Conservation (phyloP, 179 eudicot species). For the Nepenthes alata region DNA sequence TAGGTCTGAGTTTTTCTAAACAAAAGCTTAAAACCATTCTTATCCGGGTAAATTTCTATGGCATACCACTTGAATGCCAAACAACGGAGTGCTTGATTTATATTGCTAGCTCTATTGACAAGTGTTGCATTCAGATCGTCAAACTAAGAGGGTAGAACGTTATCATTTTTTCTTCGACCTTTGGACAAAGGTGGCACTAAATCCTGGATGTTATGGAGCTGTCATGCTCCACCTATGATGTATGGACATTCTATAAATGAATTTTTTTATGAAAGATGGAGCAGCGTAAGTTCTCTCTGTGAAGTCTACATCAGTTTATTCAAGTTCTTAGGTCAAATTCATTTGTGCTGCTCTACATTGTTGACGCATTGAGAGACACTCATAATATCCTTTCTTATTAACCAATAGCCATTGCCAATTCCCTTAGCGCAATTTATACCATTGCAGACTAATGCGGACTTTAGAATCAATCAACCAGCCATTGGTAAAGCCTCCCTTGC, state of each 20-base stretch:
- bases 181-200: conserved; percentile 45
- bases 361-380: background rate
- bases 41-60: too few species aligned
- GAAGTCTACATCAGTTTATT: background rate
- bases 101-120: too few species aligned
- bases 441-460: conserved; percentile 47
- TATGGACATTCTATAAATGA: conserved; percentile 74
- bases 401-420: background rate
- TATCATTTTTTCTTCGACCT: background rate
- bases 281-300: conserved; percentile 22
- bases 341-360: background rate
- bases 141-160: background rate
- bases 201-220: conserved; percentile 83
- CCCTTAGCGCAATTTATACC: conserved; percentile 2
- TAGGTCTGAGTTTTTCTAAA: too few species aligned
- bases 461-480: conserved; percentile 41
- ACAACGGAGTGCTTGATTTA: too few species aligned
- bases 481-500: conserved; percentile 49
- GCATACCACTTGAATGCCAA: too few species aligned
- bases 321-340: background rate
- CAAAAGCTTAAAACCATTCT: too few species aligned
- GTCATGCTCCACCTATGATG: conserved; percentile 73
- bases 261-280: conserved; percentile 75
- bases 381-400: too few species aligned
- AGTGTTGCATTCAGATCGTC: background rate